Percentiles rank a stretch among this genome's conserved stretches.
Evolutionary conservation across 2,329 filamentous ascomycete genomes (phyloP).

Genomic region (Phialocephala sp.): DNA sequence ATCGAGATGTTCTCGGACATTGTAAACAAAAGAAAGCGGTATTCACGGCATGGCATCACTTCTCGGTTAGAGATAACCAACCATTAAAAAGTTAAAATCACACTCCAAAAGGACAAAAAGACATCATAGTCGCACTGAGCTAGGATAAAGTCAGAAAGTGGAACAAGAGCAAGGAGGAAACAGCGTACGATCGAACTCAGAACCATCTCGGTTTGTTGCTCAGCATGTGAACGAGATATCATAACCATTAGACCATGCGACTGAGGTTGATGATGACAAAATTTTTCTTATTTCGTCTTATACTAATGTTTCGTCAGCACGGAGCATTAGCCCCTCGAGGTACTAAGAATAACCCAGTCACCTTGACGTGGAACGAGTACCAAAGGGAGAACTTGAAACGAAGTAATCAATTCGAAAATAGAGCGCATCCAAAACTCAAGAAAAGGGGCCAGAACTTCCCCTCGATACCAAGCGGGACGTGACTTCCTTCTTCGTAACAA

Average conservation of each 20-base stretch:
- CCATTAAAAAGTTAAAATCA: no score
- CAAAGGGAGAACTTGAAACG: conserved; percentile 21
- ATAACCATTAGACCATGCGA: conserved; percentile 44
- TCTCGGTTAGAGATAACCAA: no score
- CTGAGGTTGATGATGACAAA: conserved; percentile 20
- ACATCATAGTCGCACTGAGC: neutral
- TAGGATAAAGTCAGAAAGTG: no score
- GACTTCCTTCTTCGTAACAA: neutral
- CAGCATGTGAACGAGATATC: conserved; percentile 43
- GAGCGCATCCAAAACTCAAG: neutral
- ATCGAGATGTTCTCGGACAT: no score
- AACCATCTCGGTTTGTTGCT: conserved; percentile 42
- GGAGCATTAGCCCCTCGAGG: no score
- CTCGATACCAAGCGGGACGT: conserved; percentile 12
- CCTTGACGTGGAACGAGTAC: conserved; percentile 1
- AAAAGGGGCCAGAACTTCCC: conserved; percentile 8
- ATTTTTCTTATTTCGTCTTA: conserved; percentile 13
- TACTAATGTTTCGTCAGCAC: neutral
- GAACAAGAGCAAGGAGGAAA: no score
- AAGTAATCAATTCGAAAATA: conserved; percentile 12
- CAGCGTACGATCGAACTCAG: conserved; percentile 40
- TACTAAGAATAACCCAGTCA: no score
- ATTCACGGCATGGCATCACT: no score
- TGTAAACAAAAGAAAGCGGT: no score
- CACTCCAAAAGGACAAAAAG: neutral